Evolutionary conservation across 768 basidiomycete genomes (phyloP).

Genomic region (Tylopilus felleus): DNA sequence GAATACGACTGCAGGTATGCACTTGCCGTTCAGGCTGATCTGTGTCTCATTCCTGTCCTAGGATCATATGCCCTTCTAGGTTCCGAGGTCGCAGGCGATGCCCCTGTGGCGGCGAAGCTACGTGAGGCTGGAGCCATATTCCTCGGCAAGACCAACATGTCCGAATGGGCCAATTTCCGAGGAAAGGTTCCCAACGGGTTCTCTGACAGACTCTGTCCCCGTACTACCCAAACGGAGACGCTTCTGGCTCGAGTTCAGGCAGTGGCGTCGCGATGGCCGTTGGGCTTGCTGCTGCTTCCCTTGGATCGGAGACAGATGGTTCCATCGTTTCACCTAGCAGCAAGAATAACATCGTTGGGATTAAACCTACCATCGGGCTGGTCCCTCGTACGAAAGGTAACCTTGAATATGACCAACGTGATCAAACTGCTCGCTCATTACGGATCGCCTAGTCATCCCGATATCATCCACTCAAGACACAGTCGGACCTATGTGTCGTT

Average conservation of each 20-base stretch:
- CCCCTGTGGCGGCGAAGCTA: conserved; percentile 28
- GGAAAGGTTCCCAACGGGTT: conserved; percentile 40
- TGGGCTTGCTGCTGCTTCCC: conserved; percentile 40
- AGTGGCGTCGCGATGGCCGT: conserved; percentile 41
- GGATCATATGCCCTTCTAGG: conserved; percentile 36
- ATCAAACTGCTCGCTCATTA: not conserved
- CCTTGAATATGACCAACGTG: not conserved
- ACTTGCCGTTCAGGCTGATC: not conserved
- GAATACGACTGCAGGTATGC: conserved; percentile 38
- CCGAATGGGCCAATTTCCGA: conserved; percentile 43
- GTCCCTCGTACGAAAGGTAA: conserved; percentile 38
- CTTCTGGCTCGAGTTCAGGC: conserved; percentile 43
- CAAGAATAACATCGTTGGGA: conserved; percentile 42
- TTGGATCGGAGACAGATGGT: conserved; percentile 51
- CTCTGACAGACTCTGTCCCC: conserved; percentile 41
- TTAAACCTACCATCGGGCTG: conserved; percentile 40
- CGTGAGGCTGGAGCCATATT: conserved; percentile 27
- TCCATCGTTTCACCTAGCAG: conserved; percentile 44
- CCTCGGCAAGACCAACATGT: conserved; percentile 43
- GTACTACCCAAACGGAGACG: conserved; percentile 40
- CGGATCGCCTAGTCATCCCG: not conserved
- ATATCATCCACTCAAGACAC: conserved; percentile 54
- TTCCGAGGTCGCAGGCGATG: conserved; percentile 35
- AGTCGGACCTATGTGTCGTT: conserved; percentile 54
- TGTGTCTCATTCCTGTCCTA: conserved; percentile 5